phyloP scores from a whole-genome alignment of 2,329 filamentous ascomycete genomes.

The Atkinsonella hypoxylon region DNA sequence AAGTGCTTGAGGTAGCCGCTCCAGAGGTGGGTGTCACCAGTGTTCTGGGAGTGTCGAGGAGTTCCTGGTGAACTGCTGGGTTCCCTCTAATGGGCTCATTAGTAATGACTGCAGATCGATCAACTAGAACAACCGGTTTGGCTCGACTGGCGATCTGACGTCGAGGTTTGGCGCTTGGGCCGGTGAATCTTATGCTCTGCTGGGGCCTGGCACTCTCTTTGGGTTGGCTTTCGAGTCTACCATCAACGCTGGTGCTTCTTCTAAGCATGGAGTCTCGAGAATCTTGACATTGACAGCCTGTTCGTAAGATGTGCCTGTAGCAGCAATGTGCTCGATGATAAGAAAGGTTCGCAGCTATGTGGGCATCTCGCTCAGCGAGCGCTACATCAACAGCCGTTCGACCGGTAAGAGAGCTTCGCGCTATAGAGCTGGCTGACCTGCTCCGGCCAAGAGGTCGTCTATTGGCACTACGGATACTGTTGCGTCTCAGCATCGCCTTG shows the following conservation, averaged over 20 bases:
- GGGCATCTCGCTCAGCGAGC: constrained; percentile 44
- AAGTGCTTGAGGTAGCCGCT: constrained; percentile 34
- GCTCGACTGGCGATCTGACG: constrained; percentile 19
- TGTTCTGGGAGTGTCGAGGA: not conserved
- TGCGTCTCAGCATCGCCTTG: constrained; percentile 35
- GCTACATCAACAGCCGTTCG: constrained; percentile 37
- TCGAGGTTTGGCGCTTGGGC: constrained; percentile 17
- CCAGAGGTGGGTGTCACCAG: constrained; percentile 14
- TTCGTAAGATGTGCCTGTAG: not conserved
- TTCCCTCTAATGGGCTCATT: not conserved
- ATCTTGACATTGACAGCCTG: constrained; percentile 4
- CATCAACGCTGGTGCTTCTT: constrained; percentile 12
- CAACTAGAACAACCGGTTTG: constrained; percentile 4
- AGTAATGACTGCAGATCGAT: not conserved
- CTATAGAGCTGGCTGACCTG: constrained; percentile 40
- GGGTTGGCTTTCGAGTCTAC: constrained; percentile 9
- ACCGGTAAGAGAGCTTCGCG: constrained; percentile 24
- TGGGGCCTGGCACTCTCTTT: not conserved
- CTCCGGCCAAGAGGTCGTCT: constrained; percentile 33
- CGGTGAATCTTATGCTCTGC: too few species aligned
- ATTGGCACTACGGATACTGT: constrained; percentile 31
- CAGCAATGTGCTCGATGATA: constrained; percentile 41
- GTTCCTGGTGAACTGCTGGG: not conserved
- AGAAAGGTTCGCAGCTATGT: constrained; percentile 49
- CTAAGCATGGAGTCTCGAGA: constrained; percentile 14